Percentiles rank a stretch among this genome's conserved stretches.
Conservation (phyloP, 139 green algal genomes). For the Closterium sp. region DNA sequence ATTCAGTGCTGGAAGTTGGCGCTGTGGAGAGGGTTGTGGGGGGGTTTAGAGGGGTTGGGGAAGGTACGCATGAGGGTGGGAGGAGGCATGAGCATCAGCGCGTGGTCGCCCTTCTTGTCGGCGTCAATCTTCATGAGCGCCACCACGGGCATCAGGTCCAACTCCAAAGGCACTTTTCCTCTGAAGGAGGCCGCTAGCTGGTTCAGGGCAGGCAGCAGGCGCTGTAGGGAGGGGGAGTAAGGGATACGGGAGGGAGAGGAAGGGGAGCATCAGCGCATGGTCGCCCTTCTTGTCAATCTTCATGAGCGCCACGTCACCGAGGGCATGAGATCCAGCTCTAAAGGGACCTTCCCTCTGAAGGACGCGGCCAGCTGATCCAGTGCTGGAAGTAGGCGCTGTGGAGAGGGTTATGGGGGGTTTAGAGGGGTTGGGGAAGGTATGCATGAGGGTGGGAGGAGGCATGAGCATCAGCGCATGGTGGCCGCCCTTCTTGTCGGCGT, state of each 20-base stretch:
- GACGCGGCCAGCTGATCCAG: slow-evolving; percentile 19
- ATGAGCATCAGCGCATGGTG: too few species aligned
- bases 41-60: too few species aligned
- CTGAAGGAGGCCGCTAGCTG: not conserved
- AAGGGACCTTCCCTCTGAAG: not conserved
- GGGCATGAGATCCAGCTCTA: slow-evolving; percentile 33
- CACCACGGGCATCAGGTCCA: slow-evolving; percentile 26
- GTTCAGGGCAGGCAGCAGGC: slow-evolving; percentile 33
- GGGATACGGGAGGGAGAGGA: too few species aligned
- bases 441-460: too few species aligned
- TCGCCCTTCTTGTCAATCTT: not conserved
- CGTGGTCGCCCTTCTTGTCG: too few species aligned
- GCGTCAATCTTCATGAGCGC: too few species aligned
- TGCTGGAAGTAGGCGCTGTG: slow-evolving; percentile 18
- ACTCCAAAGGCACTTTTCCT: slow-evolving; percentile 1
- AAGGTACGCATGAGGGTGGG: too few species aligned
- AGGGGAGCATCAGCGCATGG: too few species aligned
- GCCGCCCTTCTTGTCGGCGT: too few species aligned
- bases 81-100: slow-evolving; percentile 8
- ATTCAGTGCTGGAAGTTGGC: slow-evolving; percentile 29
- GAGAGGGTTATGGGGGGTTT: too few species aligned
- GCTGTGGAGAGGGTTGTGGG: too few species aligned
- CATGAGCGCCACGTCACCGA: slow-evolving; percentile 29
- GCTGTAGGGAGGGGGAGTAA: not conserved
- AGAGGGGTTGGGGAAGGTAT: too few species aligned